Evolutionary conservation across 2,329 filamentous ascomycete genomes (phyloP), one percentile per base, ranked within the genome.

Genomic region (Trichoderma polysporum): DNA sequence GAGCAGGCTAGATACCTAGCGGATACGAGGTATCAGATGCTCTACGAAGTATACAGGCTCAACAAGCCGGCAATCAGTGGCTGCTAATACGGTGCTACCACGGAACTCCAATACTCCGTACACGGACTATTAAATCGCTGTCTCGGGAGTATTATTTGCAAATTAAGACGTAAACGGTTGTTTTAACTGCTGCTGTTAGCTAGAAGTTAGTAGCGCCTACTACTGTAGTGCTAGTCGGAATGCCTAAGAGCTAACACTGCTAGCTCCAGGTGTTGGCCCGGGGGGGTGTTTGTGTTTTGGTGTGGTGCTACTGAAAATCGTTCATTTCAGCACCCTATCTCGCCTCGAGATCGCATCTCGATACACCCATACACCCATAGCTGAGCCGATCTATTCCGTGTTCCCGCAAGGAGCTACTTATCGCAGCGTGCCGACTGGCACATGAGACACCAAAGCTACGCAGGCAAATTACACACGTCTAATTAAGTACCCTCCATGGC

Each of bases 311-410:
- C 47, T 64, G 50, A 13, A 19, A 35, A 56, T 56, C 27, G 60
- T 63, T 17, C 60, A 17, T 45, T 64, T 45, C 60, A 64, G 37
- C 60, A 64, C 60, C 60, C 37, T 35, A 64, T 64, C 60, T 64
- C 49, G 41, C 41, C 17, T 64, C 27, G 10, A 54, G 50, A 64
- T 64, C 50, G 60, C 60, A 64, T 64, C 50, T 64, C 35, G 60
- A 64, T 64, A 47, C 50, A 27, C 60, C 50, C 60, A 64, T 64
- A 47, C 50, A 27, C 60, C 50, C 60, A 56, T 64, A 47, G 50
- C 60, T 41, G 50, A 50, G 60, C 41, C 50, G 60, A 64, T 64
- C 60, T 45, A 47, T 15, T 64, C 50, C 50, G 50, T 33, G 10
- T 37, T 56, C 29, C 45, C n/a, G 37, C 17, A 47, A 45, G 37